These are phyloP conservation scores for Tinospora cordifolia DNA, from an alignment of 164 flowering plant genomes.

Conservation along the genomic window DNA sequence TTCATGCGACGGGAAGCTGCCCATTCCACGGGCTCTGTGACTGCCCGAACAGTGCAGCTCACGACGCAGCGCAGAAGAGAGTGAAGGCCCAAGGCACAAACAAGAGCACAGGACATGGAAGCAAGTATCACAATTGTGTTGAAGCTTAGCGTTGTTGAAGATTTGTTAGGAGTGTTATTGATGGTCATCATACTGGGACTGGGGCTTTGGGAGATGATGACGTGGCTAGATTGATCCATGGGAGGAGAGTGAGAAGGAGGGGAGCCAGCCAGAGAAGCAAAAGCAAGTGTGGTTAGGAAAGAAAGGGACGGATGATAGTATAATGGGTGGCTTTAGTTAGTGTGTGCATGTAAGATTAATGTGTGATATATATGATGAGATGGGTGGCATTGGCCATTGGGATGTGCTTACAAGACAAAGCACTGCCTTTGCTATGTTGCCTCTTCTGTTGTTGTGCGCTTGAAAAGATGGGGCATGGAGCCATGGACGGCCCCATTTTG, in stretches of 20 bases:
- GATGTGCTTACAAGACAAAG: conserved; percentile 26
- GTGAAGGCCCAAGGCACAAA: conserved; percentile 34
- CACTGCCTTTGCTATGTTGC: conserved; percentile 16
- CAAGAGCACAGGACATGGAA: conserved; percentile 30
- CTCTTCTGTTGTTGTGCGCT: too few relatives aligned
- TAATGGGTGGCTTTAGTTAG: too few relatives aligned
- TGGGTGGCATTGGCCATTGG: conserved; percentile 13
- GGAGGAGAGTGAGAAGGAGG: not conserved
- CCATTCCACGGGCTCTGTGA: conserved; percentile 29
- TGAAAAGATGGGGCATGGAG: too few relatives aligned
- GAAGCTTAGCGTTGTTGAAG: not conserved
- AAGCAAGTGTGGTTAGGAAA: too few relatives aligned
- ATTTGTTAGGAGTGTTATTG: not conserved
- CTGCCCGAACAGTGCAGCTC: conserved; percentile 22
- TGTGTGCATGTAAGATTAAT: too few relatives aligned
- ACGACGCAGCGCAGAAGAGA: conserved; percentile 30
- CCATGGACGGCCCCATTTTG: too few relatives aligned
- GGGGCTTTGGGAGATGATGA: not conserved
- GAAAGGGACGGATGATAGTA: too few relatives aligned
- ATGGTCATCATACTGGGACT: not conserved
- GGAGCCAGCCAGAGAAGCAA: not conserved
- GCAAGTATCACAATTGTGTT: conserved; percentile 18
- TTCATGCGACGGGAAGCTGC: conserved; percentile 16
- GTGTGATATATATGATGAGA: not conserved
- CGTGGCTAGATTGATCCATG: not conserved